Percentiles rank a stretch among this genome's conserved stretches.
phyloP scores from a whole-genome alignment of 257 asterid genomes.

The Osmanthus fragrans region DNA sequence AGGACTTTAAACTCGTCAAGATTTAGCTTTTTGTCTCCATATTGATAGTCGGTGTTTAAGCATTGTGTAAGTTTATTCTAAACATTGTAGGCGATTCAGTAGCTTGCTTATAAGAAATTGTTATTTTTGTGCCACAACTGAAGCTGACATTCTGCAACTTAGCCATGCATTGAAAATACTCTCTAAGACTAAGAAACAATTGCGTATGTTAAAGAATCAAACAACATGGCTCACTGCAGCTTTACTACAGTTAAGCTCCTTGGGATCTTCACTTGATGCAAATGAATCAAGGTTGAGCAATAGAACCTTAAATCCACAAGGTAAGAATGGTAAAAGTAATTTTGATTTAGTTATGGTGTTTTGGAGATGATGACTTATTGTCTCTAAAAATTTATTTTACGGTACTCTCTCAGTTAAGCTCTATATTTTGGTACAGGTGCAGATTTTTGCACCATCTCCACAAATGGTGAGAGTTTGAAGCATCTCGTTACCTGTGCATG shows the following conservation, averaged over 20 bases:
- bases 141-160: constrained; percentile 71
- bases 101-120: constrained; percentile 10
- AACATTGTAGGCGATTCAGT: neutral
- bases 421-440: constrained; percentile 45
- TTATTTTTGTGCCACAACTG: constrained; percentile 46
- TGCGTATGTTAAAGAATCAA: constrained; percentile 77
- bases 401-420: neutral
- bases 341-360: neutral
- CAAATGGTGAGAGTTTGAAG: constrained; percentile 72
- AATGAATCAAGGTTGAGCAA: constrained; percentile 47
- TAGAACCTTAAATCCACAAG: constrained; percentile 48
- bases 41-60: neutral
- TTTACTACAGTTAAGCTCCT: constrained; percentile 72
- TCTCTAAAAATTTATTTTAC: neutral
- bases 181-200: constrained; percentile 81
- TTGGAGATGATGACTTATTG: neutral
- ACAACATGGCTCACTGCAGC: constrained; percentile 84
- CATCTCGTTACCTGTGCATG: constrained; percentile 43
- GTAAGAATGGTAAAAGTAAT: constrained; percentile 33
- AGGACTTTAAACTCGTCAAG: too few species aligned
- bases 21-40: neutral
- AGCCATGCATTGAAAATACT: constrained; percentile 77
- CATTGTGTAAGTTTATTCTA: neutral
- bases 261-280: constrained; percentile 42
- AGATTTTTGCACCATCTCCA: constrained; percentile 62